Percentiles rank a stretch among this genome's conserved stretches.
Evolutionary conservation across 306 rosid species (phyloP).

Genomic region (Quercus wislizeni): DNA sequence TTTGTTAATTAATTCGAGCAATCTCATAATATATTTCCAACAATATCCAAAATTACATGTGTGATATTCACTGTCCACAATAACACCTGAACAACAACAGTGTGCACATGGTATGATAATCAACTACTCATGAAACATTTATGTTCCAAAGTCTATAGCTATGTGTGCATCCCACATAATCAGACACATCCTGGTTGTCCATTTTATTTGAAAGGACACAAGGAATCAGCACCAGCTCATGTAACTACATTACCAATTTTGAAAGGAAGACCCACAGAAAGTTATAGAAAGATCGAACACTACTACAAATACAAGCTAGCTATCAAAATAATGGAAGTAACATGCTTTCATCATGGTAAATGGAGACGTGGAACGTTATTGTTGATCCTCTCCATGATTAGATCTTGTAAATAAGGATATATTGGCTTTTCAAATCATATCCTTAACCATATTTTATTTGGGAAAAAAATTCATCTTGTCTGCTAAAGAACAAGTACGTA

Average conservation of each 20-base stretch:
- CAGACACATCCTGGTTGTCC: slow-evolving; percentile 6
- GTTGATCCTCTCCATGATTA: too few species aligned
- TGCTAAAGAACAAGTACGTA: background rate
- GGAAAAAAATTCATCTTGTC: background rate
- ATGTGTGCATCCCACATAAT: background rate
- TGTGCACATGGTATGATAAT: too few species aligned
- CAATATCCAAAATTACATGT: too few species aligned
- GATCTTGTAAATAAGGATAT: too few species aligned
- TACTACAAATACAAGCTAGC: background rate
- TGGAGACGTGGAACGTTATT: background rate
- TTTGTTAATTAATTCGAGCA: too few species aligned
- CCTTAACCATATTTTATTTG: too few species aligned
- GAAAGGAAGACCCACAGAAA: background rate
- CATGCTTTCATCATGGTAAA: background rate
- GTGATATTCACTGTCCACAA: too few species aligned
- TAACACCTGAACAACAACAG: too few species aligned
- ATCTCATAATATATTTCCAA: too few species aligned
- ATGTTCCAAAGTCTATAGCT: background rate
- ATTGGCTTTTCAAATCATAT: too few species aligned
- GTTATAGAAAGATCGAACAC: background rate
- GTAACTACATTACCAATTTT: slow-evolving; percentile 31
- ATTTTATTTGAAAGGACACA: slow-evolving; percentile 27
- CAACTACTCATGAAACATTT: too few species aligned
- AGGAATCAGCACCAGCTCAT: slow-evolving; percentile 48
- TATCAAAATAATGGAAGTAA: background rate